Percentiles rank a stretch among this genome's conserved stretches.
These are phyloP conservation scores for Nemania sp. DNA, from an alignment of 2,329 filamentous ascomycete genomes.

Conservation along the genomic window DNA sequence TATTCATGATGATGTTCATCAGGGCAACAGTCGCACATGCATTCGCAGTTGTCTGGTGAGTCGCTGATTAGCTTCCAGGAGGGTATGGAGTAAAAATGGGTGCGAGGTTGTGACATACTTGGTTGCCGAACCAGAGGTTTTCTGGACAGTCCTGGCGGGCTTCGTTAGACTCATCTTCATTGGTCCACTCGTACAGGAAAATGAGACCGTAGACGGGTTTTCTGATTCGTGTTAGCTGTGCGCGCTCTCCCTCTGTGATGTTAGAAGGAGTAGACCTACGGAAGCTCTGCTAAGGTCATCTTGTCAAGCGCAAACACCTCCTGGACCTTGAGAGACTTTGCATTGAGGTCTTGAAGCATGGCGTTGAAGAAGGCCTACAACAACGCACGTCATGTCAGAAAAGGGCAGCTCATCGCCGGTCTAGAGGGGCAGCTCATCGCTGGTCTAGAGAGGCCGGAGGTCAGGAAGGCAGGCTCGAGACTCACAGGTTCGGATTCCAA, in stretches of 20 bases:
- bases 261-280: conserved; percentile 52
- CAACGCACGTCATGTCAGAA: background rate
- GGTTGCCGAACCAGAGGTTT: conserved; percentile 91
- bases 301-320: conserved; percentile 78
- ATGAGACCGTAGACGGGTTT: conserved; percentile 84
- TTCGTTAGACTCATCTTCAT: conserved; percentile 55
- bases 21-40: conserved; percentile 92
- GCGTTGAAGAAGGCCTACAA: conserved; percentile 79
- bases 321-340: conserved; percentile 71
- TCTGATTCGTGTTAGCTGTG: conserved; percentile 45
- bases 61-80: conserved; percentile 15
- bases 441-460: background rate
- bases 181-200: conserved; percentile 77
- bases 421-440: conserved; percentile 10
- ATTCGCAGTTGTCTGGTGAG: conserved; percentile 71
- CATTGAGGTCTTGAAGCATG: conserved; percentile 79
- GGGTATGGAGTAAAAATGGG: background rate
- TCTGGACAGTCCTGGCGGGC: conserved; percentile 59
- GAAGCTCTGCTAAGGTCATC: conserved; percentile 63
- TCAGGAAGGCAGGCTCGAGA: background rate
- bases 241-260: conserved; percentile 4
- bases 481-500: conserved; percentile 87
- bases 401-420: conserved; percentile 9
- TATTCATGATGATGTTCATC: conserved; percentile 92
- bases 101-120: conserved; percentile 54